A percentile compares a stretch with the other conserved stretches of the same genome.
Evolutionary conservation across 2,329 filamentous ascomycete genomes (phyloP).

Genomic region (Colletotrichum neosansevieriae): DNA sequence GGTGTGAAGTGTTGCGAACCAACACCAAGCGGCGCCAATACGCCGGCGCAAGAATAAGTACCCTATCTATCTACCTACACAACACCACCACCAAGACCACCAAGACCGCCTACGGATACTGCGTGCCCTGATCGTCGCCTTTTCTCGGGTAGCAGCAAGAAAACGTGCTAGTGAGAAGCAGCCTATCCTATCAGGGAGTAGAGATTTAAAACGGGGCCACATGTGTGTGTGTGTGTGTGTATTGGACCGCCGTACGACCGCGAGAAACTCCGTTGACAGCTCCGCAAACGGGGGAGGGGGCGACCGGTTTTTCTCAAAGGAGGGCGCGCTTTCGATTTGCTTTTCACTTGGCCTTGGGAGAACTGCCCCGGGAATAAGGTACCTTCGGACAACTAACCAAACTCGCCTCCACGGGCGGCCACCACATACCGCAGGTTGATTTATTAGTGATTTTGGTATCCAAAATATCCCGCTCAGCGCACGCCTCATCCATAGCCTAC

Average conservation of each 20-base stretch:
- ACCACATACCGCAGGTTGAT: neutral
- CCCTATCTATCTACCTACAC: too few species aligned
- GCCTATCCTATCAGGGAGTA: neutral
- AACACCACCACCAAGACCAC: neutral
- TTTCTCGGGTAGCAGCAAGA: neutral
- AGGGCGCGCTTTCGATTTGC: too few species aligned
- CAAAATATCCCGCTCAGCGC: neutral
- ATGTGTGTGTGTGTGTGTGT: neutral
- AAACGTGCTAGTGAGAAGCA: neutral
- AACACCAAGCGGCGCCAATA: too few species aligned
- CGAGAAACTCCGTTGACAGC: conserved; percentile 28
- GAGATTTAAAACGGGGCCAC: conserved; percentile 3
- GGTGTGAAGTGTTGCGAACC: too few species aligned
- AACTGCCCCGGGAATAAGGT: neutral
- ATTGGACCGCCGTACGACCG: conserved; percentile 37
- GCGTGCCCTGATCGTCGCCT: too few species aligned
- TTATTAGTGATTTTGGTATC: neutral
- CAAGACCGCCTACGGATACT: neutral
- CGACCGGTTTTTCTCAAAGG: neutral
- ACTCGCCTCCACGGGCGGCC: neutral
- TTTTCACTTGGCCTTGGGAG: too few species aligned
- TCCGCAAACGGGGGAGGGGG: conserved; percentile 34
- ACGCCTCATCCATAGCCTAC: neutral
- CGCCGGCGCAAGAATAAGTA: too few species aligned
- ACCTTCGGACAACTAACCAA: conserved; percentile 8